Evolutionary conservation across 2,329 filamentous ascomycete species (phyloP).

Genomic region (Aureobasidium zeae): DNA sequence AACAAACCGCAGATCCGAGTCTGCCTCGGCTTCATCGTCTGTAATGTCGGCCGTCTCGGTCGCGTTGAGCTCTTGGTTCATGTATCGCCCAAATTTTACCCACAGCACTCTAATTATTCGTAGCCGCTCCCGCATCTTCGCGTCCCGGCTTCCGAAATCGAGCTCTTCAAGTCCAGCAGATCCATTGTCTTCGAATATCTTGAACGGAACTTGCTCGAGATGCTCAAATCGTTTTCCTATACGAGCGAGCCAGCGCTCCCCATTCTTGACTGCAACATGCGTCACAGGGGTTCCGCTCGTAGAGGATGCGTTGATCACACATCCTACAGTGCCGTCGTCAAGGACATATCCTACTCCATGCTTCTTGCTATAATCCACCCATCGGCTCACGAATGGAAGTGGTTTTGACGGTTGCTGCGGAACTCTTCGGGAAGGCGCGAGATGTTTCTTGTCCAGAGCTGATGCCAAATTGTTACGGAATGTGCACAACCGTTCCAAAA

Average conservation of each 20-base stretch:
- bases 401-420: conserved; percentile 20
- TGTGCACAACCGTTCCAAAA: conserved; percentile 35
- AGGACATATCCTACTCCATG: conserved; percentile 78
- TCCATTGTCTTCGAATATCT: conserved; percentile 65
- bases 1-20: conserved; percentile 41
- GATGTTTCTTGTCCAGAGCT: conserved; percentile 34
- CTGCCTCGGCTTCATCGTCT: conserved; percentile 14
- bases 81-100: conserved; percentile 65
- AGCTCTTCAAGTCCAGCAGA: conserved; percentile 47
- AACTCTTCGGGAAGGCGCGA: conserved; percentile 30
- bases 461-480: conserved; percentile 39
- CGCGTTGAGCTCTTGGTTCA: conserved; percentile 40
- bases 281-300: conserved; percentile 50
- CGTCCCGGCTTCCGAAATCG: conserved; percentile 10
- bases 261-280: conserved; percentile 61
- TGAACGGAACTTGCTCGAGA: conserved; percentile 41
- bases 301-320: conserved; percentile 42
- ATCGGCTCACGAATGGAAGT: conserved; percentile 57
- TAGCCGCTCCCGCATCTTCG: conserved; percentile 43
- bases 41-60: conserved; percentile 39
- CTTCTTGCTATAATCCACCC: conserved; percentile 84
- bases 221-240: conserved; percentile 52
- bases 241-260: conserved; percentile 53
- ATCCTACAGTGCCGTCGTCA: conserved; percentile 71
- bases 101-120: conserved; percentile 49